phyloP scores from a whole-genome alignment of 257 asterid species.

The Eucommia ulmoides region DNA sequence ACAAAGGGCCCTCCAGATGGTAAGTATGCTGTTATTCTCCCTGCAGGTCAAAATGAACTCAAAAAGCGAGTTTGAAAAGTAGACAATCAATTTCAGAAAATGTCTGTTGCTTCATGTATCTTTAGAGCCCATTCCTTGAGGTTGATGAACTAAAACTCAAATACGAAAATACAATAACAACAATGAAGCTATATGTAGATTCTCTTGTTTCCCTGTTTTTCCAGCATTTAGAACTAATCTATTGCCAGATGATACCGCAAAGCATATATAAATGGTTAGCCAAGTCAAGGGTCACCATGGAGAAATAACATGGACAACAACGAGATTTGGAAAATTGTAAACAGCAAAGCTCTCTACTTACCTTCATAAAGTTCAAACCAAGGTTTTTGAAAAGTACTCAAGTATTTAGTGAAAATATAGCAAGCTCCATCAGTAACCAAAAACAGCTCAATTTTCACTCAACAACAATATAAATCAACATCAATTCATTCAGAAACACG shows the following conservation, averaged over 20 bases:
- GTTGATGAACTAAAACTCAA: too few species aligned
- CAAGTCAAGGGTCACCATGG: not conserved
- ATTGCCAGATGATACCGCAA: not conserved
- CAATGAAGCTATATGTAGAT: too few species aligned
- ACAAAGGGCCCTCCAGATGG: constrained; percentile 99
- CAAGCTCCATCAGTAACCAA: not conserved
- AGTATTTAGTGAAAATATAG: not conserved
- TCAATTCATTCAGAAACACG: too few species aligned
- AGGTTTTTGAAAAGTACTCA: not conserved
- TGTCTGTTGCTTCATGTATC: too few species aligned
- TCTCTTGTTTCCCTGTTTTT: not conserved
- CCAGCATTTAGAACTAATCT: not conserved
- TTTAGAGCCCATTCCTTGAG: too few species aligned
- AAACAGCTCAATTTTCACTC: too few species aligned
- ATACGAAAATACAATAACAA: too few species aligned
- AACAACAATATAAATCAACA: too few species aligned
- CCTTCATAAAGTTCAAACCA: too few species aligned
- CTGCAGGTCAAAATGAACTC: constrained; percentile 27
- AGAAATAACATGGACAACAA: not conserved
- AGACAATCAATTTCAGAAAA: too few species aligned
- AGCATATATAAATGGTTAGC: not conserved
- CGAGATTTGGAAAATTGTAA: not conserved
- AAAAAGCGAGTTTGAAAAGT: too few species aligned
- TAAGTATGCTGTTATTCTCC: constrained; percentile 86
- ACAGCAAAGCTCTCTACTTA: not conserved